Evolutionary conservation across 169 alveolate species (phyloP).

Genomic region (Plasmodium fragile): DNA sequence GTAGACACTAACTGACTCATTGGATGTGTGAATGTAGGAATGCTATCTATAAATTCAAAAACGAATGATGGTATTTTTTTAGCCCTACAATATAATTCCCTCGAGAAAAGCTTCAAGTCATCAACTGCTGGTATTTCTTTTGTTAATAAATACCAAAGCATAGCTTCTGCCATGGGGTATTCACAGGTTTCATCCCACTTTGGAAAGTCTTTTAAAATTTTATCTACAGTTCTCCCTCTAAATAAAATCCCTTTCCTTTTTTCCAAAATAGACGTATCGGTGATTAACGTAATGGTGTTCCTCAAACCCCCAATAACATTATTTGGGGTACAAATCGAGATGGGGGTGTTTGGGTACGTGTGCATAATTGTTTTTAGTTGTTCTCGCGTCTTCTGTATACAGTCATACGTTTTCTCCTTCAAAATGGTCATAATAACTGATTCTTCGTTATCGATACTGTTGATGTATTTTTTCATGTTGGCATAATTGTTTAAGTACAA

Average conservation of each 20-base stretch:
- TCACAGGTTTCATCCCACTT: conserved; percentile 82
- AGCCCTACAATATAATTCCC: conserved; percentile 86
- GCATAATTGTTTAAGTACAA: conserved; percentile 60
- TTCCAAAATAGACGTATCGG: conserved; percentile 95
- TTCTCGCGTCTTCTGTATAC: conserved; percentile 73
- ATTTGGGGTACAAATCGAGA: conserved; percentile 75
- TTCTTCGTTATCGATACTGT: conserved; percentile 65
- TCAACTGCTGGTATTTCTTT: conserved; percentile 91
- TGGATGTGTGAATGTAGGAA: conserved; percentile 94
- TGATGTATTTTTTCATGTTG: conserved; percentile 53
- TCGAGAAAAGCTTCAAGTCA: conserved; percentile 83
- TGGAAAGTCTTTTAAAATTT: conserved; percentile 88
- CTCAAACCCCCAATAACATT: conserved; percentile 91
- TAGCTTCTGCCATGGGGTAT: conserved; percentile 95
- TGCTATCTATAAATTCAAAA: conserved; percentile 83
- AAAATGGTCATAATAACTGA: conserved; percentile 60
- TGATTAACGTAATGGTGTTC: conserved; percentile 92
- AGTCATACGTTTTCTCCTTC: conserved; percentile 74
- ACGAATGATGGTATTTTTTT: conserved; percentile 88
- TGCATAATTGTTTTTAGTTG: conserved; percentile 63
- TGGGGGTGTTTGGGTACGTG: conserved; percentile 73
- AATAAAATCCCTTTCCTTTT: conserved; percentile 92
- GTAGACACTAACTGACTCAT: conserved; percentile 95
- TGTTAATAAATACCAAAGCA: conserved; percentile 94
- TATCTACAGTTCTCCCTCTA: conserved; percentile 91